Evolutionary conservation across 2,329 filamentous ascomycete species (phyloP).

Genomic region (Ceratocystis huliohia): DNA sequence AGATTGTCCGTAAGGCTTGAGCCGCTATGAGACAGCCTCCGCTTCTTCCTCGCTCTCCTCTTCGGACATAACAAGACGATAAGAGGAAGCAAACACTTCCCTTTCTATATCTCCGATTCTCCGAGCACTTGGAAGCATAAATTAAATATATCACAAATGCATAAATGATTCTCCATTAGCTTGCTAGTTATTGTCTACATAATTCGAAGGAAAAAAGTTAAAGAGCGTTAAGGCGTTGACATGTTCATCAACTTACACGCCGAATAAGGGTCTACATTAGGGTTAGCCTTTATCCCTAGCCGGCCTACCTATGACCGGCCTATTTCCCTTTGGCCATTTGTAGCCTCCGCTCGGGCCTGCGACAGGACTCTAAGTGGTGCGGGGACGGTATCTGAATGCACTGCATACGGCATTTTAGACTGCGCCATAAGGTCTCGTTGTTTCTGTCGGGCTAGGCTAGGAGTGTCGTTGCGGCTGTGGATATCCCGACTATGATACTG

Average conservation of each 20-base stretch:
- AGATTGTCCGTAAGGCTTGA: not conserved
- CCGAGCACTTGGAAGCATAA: not conserved
- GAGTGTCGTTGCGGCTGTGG: too few species aligned
- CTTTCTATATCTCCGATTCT: not conserved
- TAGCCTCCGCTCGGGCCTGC: not conserved
- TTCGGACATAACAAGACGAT: constrained; percentile 2
- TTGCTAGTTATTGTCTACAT: not conserved
- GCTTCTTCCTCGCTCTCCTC: not conserved
- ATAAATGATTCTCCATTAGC: not conserved
- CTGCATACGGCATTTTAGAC: not conserved
- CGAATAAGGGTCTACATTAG: not conserved
- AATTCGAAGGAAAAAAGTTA: too few species aligned
- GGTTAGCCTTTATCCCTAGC: not conserved
- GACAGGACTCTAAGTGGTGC: not conserved
- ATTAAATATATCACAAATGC: not conserved
- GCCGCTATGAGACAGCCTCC: not conserved
- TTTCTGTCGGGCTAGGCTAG: not conserved
- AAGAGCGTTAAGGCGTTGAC: too few species aligned
- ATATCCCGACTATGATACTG: not conserved
- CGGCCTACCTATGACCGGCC: not conserved
- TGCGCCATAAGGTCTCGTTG: not conserved
- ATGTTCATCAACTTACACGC: not conserved
- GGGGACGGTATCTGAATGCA: not conserved
- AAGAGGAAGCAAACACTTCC: not conserved
- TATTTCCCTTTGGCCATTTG: not conserved